Base-by-base conservation (phyloP, 2,329 filamentous ascomycete genomes). In the Fusarium subtropicale region DNA sequence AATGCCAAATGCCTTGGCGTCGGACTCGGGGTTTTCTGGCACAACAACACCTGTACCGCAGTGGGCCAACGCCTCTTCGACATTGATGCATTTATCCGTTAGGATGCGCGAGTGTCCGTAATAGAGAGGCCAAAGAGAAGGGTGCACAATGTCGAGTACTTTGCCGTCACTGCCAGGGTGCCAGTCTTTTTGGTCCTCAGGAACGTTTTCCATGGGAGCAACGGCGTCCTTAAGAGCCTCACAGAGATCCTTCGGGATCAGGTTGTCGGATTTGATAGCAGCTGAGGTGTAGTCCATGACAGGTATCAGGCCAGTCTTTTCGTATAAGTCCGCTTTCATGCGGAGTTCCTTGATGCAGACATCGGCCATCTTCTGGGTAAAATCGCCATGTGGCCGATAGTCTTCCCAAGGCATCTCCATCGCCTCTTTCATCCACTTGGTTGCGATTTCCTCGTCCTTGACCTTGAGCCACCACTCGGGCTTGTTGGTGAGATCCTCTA, bases 161-260 rank as follows among this genome's bases (percentile, higher is more conserved):
- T 59, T 68, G 5, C 62, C 64, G 11, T 66, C 56, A 22, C 64
- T 72, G 4, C 61, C 51, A 11, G 71, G 71, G 28, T 73, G 71
- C 71, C 71, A 74, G 22, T 74, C 71, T 66, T 85, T 84, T 34
- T 80, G 51, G 0, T 78, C 56, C 9, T 85, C 83, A 0, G 85
- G 83, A 1, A 86, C 80, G 20, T 85, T 76, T 61, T 90, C 84
- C 3, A 92, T 78, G 0, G 74, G 74, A 2, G 76, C 74, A 33
- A 86, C 82, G 2, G 81, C 83, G 4, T 73, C 67, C 30, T 73
- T 79, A 5, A 91, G 78, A 2, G 78, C 75, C 1, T 82, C 18
- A 7, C 60, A 56, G 4, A 79, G 69, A 1, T 67, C 68, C 1
- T 71, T 45, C 2, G 71, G 46, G 15, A 80, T 45, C 33, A 77